These are phyloP conservation scores for Aspergillus quadrilineatus DNA, from an alignment of 2,329 filamentous ascomycete genomes.

Conservation along the genomic window DNA sequence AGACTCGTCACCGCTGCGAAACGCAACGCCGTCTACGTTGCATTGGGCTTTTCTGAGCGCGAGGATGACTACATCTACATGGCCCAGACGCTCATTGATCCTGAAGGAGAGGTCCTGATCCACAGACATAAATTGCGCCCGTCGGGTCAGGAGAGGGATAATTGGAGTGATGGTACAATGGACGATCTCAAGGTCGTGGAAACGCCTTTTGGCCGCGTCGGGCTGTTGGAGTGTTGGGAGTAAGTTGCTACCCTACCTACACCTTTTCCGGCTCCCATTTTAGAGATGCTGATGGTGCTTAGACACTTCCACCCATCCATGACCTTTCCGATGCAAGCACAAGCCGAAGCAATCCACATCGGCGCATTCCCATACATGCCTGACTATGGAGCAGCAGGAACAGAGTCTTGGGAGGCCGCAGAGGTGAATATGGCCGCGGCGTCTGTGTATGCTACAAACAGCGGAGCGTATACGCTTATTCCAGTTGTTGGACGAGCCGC, in stretches of 20 bases:
- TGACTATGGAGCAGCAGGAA: neutral
- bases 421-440: neutral
- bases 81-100: constrained; percentile 3
- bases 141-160: neutral
- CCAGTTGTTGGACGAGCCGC: neutral
- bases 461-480: neutral
- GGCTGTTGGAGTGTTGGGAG: constrained; percentile 1
- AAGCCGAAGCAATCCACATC: neutral
- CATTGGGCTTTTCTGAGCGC: constrained; percentile 2
- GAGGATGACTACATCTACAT: constrained; percentile 5
- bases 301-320: neutral
- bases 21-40: constrained; percentile 2
- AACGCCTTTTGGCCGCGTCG: neutral
- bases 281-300: neutral
- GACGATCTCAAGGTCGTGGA: constrained; percentile 1
- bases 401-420: neutral
- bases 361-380: neutral
- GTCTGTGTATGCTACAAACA: neutral
- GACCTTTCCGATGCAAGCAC: neutral
- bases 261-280: neutral
- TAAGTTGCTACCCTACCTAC: neutral
- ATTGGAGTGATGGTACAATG: constrained; percentile 4
- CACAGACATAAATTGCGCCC: constrained; percentile 6
- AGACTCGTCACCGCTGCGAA: neutral
- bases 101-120: constrained; percentile 1